These are phyloP conservation scores for Ceriops zippeliana DNA, from an alignment of 345 rosid species.

Conservation along the genomic window DNA sequence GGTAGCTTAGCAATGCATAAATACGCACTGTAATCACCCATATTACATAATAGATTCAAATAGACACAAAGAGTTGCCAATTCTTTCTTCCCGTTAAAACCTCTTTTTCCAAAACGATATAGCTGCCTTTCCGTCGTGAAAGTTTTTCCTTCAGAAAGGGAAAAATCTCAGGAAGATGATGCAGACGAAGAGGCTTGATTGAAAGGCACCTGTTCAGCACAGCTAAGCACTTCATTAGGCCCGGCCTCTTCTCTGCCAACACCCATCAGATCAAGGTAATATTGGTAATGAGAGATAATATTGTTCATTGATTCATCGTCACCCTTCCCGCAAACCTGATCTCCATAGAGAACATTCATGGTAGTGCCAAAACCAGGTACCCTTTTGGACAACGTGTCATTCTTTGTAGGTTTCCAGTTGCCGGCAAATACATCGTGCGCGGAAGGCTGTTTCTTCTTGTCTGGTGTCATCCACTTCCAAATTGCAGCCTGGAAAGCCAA, in stretches of 20 bases:
- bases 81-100: not conserved
- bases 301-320: conserved; percentile 73
- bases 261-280: conserved; percentile 80
- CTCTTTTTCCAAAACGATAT: not conserved
- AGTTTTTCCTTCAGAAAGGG: not conserved
- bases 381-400: conserved; percentile 67
- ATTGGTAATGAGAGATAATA: conserved; percentile 60
- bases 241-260: conserved; percentile 91
- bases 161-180: conserved; percentile 21
- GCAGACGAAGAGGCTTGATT: conserved; percentile 30
- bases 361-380: conserved; percentile 75
- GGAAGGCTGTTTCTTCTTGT: conserved; percentile 65
- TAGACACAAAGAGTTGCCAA: not conserved
- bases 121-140: not conserved
- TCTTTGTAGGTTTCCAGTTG: conserved; percentile 81
- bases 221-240: conserved; percentile 63
- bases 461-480: conserved; percentile 90
- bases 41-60: not conserved
- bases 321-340: conserved; percentile 53
- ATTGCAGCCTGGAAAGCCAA: conserved; percentile 76
- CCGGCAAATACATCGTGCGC: conserved; percentile 77
- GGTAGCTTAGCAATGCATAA: too few relatives aligned
- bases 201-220: conserved; percentile 70
- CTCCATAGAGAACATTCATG: conserved; percentile 74
- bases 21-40: not conserved